Evolutionary conservation across 371 early-diverging fungal genomes (phyloP), one percentile per base, ranked within the genome.

Genomic region (Vittaforma corneae): DNA sequence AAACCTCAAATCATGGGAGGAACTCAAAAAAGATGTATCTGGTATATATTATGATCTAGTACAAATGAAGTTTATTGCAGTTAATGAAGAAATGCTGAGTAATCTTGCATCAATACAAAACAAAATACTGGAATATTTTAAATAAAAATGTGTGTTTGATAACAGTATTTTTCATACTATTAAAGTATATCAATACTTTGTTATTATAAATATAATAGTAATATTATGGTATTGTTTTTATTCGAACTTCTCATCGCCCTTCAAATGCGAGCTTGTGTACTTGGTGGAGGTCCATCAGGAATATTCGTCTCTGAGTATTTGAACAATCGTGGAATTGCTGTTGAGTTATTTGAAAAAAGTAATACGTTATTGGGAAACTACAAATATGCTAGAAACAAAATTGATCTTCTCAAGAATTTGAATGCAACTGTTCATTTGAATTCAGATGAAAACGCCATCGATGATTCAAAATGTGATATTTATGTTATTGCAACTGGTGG

Each of bases 21-120:
- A 86, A 79, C 90, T 98, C 68, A 85, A 88, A 68, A 93, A 93
- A 52, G 79, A 82, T 30, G 86, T 93, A 82, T 83, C 86, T 35
- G 97, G 96, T 72, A 77, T 95, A 40, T 74, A 92, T 55, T 91
- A 94, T 82, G 89, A 89, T 79, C 85, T 98, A 50, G 89, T 87
- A 75, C 89, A 92, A 53, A 95, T 97, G 97, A 98, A 97, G 83
- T 97, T 97, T 74, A 92, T 74, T 42, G 56, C 64, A 24, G 32
- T 28, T 30, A 51, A 57, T 45, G 62, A 66, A 0, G 42, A 51
- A 3, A 34, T 65, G 51, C 55, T 47, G 34, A 33, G n/a, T 2
- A 44, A 50, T 26, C 59, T 58, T 4, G 48, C 5, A 24, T 6
- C 22, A 3, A 40, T 58, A 6, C 22, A n/a, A 9, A 32, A 47